Evolutionary conservation across 2,329 filamentous ascomycete genomes (phyloP), one percentile per base, ranked within the genome.

Genomic region (Hansfordia pulvinata): DNA sequence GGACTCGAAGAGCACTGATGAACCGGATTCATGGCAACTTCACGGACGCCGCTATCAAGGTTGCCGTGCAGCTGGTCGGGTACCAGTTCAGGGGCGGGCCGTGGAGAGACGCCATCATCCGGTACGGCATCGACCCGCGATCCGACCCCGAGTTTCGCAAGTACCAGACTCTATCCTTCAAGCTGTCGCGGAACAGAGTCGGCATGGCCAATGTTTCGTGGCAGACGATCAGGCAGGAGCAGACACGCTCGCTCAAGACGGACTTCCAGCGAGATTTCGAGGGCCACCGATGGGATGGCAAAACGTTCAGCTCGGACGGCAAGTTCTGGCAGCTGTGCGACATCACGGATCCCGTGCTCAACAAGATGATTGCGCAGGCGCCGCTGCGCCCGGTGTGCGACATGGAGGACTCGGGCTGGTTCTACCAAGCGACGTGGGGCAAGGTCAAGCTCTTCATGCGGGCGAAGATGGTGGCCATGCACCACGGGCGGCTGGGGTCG

Each of bases 251-350:
- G 30, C 47, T 52, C 18, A 37, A 49, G 8, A 54, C 55, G 23
- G 53, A 55, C 14, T n/a, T n/a, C n/a, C n/a, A n/a, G n/a, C n/a
- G n/a, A n/a, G 47, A 55, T 18, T 52, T 50, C 12, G 48, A 57
- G 17, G 76, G 64, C 28, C 86, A 96, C 49, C 59, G 88, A 2
- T 96, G 94, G 50, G 83, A 92, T 34, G 88, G 88, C 24, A 62
- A 73, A 32, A 67, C 65, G 3, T 71, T 88, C 29, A 71, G 72
- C 10, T 68, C 70, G 2, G 85, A 93, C 42, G 85, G 85, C 20
- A 90, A 90, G 42, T 76, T 90, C 26, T 98, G 85, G 79, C 90
- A 96, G 58, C 69, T 92, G 15, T 93, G 85, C 54, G 90, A 98
- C 49, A 77, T 96, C 29, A 78, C 72, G 0, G 88, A 96, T 41